Percentiles rank a stretch among this genome's conserved stretches.
These are phyloP conservation scores for Delitschia confertaspora DNA, from an alignment of 495 filamentous ascomycete genomes.

Conservation along the genomic window DNA sequence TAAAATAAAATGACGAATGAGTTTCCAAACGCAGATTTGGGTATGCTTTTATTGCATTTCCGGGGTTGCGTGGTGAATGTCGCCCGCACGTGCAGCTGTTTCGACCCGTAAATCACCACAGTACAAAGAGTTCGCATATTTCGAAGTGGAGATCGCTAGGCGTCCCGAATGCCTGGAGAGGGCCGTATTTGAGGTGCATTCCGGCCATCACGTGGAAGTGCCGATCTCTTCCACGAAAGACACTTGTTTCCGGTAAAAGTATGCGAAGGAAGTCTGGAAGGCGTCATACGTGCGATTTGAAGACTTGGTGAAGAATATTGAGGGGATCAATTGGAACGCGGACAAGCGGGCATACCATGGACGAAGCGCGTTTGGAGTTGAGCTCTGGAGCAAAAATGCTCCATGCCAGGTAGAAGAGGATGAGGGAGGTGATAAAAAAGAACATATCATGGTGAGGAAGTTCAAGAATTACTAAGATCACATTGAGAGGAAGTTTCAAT, in stretches of 20 bases:
- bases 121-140: conserved; percentile 5
- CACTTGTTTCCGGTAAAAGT: neutral
- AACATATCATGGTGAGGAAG: too few species aligned
- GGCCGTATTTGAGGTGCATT: neutral
- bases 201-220: conserved; percentile 7
- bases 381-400: conserved; percentile 5
- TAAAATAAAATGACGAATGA: too few species aligned
- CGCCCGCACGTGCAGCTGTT: too few species aligned
- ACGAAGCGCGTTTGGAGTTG: conserved; percentile 7
- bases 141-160: conserved; percentile 11
- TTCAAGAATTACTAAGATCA: too few species aligned
- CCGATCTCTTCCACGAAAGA: conserved; percentile 7
- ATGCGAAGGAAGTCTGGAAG: conserved; percentile 1
- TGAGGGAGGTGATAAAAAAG: too few species aligned
- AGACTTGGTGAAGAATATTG: conserved; percentile 11
- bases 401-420: conserved; percentile 6
- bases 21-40: too few species aligned
- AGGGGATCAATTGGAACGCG: conserved; percentile 14
- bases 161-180: conserved; percentile 10
- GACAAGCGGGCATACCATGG: conserved; percentile 16
- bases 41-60: too few species aligned
- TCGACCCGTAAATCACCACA: neutral
- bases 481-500: too few species aligned
- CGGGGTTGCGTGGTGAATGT: too few species aligned
- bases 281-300: conserved; percentile 8